phyloP scores from a whole-genome alignment of 257 asterid genomes.

The Plantago elongata region DNA sequence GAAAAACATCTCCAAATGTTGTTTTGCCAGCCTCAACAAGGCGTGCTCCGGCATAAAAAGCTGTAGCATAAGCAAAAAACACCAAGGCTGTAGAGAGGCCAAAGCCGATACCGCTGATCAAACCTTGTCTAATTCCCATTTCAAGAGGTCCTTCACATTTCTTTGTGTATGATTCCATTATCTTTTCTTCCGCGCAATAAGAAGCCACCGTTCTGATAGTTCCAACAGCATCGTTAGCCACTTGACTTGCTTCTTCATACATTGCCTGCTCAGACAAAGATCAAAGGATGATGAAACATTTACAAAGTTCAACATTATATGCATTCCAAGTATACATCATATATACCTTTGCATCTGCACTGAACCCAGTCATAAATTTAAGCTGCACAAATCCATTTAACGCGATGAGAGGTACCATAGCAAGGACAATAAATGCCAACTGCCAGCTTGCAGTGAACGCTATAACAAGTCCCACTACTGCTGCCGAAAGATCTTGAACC shows the following conservation, averaged over 20 bases:
- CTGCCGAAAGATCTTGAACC: slow-evolving; percentile 34
- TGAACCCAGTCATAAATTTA: slow-evolving; percentile 17
- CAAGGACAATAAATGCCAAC: slow-evolving; percentile 50
- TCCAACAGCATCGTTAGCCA: slow-evolving; percentile 39
- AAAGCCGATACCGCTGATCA: slow-evolving; percentile 32
- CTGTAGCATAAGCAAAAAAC: slow-evolving; percentile 13
- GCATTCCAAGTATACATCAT: background rate
- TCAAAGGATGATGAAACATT: background rate
- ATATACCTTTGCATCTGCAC: slow-evolving; percentile 21
- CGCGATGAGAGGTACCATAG: slow-evolving; percentile 39
- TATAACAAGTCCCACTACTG: slow-evolving; percentile 35
- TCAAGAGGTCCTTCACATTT: slow-evolving; percentile 27
- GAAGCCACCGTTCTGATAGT: slow-evolving; percentile 43
- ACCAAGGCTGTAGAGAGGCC: slow-evolving; percentile 23
- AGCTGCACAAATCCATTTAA: slow-evolving; percentile 28
- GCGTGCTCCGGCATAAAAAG: slow-evolving; percentile 10
- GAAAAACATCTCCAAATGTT: slow-evolving; percentile 12
- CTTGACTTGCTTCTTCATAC: slow-evolving; percentile 38
- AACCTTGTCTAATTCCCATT: slow-evolving; percentile 26
- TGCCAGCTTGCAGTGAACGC: slow-evolving; percentile 54
- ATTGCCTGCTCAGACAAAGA: slow-evolving; percentile 16
- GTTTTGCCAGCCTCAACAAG: slow-evolving; percentile 12
- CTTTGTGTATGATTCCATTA: slow-evolving; percentile 26
- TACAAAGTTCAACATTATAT: background rate
- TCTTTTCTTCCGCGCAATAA: slow-evolving; percentile 37